Evolutionary conservation across 768 basidiomycete species (phyloP).

Genomic region (Xerocomus potaroensis): DNA sequence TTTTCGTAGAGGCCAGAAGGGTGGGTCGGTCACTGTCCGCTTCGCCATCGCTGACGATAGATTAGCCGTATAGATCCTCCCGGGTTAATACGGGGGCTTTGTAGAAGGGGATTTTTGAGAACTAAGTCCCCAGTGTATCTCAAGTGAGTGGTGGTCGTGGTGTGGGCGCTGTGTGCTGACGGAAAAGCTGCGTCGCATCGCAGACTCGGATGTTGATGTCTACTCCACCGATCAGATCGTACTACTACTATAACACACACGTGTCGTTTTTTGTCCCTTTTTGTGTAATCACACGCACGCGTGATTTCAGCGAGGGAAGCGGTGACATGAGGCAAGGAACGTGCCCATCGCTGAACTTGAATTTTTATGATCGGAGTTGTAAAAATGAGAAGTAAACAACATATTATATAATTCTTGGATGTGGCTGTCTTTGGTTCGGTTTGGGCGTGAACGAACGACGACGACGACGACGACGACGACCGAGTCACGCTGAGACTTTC

Average conservation of each 20-base stretch:
- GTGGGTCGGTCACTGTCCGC: constrained; percentile 11
- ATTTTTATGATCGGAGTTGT: constrained; percentile 16
- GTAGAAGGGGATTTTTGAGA: constrained; percentile 23
- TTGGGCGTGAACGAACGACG: no score
- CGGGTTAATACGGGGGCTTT: constrained; percentile 6
- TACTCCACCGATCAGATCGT: constrained; percentile 5
- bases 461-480: constrained; percentile 25
- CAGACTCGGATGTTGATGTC: no score
- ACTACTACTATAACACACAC: no score
- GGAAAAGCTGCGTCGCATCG: no score
- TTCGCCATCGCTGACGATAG: constrained; percentile 5
- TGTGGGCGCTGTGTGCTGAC: not conserved
- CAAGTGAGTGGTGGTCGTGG: constrained; percentile 8
- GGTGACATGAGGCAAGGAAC: constrained; percentile 16
- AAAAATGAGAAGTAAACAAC: constrained; percentile 16
- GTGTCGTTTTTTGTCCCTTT: constrained; percentile 8
- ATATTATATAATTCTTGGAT: constrained; percentile 19
- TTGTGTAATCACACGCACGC: constrained; percentile 10
- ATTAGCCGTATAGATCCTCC: constrained; percentile 20
- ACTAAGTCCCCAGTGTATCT: constrained; percentile 28
- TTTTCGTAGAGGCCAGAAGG: constrained; percentile 28
- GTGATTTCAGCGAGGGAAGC: constrained; percentile 24
- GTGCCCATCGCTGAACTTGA: constrained; percentile 18
- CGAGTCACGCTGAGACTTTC: constrained; percentile 20
- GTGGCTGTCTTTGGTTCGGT: constrained; percentile 1